phyloP scores from a whole-genome alignment of 1,284 basidiomycete species.

The Cryptococcus wingfieldii region DNA sequence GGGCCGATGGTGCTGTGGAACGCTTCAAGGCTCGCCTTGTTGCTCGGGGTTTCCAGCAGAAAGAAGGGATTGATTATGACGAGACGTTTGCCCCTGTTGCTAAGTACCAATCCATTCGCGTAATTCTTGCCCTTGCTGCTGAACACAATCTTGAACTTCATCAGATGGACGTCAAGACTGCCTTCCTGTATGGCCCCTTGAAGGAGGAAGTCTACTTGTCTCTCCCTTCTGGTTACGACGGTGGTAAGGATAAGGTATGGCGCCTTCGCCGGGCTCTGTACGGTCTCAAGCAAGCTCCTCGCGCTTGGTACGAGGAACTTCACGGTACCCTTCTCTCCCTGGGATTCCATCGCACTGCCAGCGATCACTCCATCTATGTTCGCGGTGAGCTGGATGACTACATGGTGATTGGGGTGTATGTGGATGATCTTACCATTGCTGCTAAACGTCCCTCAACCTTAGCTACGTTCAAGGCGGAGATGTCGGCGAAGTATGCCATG shows the following conservation, averaged over 20 bases:
- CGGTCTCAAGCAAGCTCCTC: slow-evolving; percentile 49
- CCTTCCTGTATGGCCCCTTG: slow-evolving; percentile 52
- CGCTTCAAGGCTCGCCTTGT: slow-evolving; percentile 40
- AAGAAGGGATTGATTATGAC: slow-evolving; percentile 30
- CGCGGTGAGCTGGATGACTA: slow-evolving; percentile 1
- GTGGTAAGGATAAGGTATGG: slow-evolving; percentile 10
- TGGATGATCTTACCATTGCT: slow-evolving; percentile 18
- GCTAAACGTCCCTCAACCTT: neutral
- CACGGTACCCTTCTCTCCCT: slow-evolving; percentile 32
- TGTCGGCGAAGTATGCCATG: slow-evolving; percentile 19
- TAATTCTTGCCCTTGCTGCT: too few relatives aligned
- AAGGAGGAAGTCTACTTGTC: slow-evolving; percentile 49
- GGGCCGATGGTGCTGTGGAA: slow-evolving; percentile 21
- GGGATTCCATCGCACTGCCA: slow-evolving; percentile 30
- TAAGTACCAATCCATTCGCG: too few relatives aligned
- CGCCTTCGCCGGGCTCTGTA: slow-evolving; percentile 48
- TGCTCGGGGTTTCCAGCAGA: slow-evolving; percentile 38
- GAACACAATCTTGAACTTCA: slow-evolving; percentile 44
- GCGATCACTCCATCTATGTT: slow-evolving; percentile 48
- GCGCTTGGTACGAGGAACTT: slow-evolving; percentile 44
- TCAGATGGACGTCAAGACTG: slow-evolving; percentile 54
- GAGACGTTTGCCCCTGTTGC: too few relatives aligned
- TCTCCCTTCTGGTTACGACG: slow-evolving; percentile 24
- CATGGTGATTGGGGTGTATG: slow-evolving; percentile 12
- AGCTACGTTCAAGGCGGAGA: slow-evolving; percentile 18